A percentile compares a stretch with the other conserved stretches of the same genome.
Evolutionary conservation across 2,329 filamentous ascomycete species (phyloP).

Genomic region (Penicillium glabrum): DNA sequence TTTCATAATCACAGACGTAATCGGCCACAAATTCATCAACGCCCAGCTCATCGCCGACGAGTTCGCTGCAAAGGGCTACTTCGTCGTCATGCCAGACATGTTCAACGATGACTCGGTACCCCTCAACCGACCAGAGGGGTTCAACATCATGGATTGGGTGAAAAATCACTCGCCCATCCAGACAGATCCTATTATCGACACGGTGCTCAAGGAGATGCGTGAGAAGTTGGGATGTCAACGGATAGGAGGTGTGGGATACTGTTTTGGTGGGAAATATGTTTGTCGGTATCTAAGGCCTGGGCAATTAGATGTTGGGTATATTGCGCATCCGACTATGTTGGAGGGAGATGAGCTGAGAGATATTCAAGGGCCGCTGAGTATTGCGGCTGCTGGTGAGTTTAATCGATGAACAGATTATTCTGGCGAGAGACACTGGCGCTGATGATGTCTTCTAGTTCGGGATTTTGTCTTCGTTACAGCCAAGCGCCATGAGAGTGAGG

Average conservation of each 20-base stretch:
- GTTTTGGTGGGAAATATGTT: slow-evolving; percentile 56
- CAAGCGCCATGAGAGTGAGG: slow-evolving; percentile 61
- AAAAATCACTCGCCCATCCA: slow-evolving; percentile 38
- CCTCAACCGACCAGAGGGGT: slow-evolving; percentile 52
- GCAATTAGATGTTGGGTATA: slow-evolving; percentile 18
- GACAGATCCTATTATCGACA: slow-evolving; percentile 53
- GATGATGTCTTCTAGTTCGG: not conserved
- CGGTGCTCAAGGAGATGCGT: slow-evolving; percentile 39
- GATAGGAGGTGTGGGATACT: slow-evolving; percentile 51
- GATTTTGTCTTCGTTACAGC: slow-evolving; percentile 55
- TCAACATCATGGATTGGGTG: slow-evolving; percentile 52
- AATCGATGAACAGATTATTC: too few relatives aligned
- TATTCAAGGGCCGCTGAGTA: slow-evolving; percentile 19
- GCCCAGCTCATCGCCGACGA: slow-evolving; percentile 66
- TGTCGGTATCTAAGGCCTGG: slow-evolving; percentile 16
- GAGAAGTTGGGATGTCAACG: slow-evolving; percentile 24
- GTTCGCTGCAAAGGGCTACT: slow-evolving; percentile 68
- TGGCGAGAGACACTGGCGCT: not conserved
- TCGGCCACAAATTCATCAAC: slow-evolving; percentile 56
- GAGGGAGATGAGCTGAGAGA: slow-evolving; percentile 13
- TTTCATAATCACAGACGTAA: slow-evolving; percentile 55
- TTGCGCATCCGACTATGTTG: slow-evolving; percentile 22
- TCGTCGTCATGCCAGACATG: slow-evolving; percentile 65
- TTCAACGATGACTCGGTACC: slow-evolving; percentile 63
- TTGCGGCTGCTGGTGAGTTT: slow-evolving; percentile 16